Percentiles rank a stretch among this genome's conserved stretches.
Evolutionary conservation across 2,329 filamentous ascomycete species (phyloP).

Genomic region (Phyllosticta citribraziliensis): DNA sequence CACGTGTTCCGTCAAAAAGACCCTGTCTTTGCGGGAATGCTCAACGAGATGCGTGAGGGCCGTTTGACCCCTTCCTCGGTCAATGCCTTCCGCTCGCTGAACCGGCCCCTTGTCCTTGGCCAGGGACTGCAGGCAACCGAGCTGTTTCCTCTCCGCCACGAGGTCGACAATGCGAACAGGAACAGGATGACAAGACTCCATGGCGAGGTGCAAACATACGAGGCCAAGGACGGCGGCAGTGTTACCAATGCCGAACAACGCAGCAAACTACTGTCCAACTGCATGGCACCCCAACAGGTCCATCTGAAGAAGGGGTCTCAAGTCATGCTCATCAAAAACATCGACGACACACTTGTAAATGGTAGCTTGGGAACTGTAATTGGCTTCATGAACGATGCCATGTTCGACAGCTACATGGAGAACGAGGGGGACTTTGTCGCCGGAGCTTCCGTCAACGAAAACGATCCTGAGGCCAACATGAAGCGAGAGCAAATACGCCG

Average conservation of each 20-base stretch:
- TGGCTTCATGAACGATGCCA: conserved; percentile 63
- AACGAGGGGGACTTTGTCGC: conserved; percentile 47
- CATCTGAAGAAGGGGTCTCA: conserved; percentile 85
- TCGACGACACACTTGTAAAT: conserved; percentile 89
- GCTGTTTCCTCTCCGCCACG: conserved; percentile 79
- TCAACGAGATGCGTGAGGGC: conserved; percentile 95
- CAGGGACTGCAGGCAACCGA: conserved; percentile 79
- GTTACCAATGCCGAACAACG: conserved; percentile 56
- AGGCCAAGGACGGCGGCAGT: conserved; percentile 63
- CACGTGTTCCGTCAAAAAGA: conserved; percentile 96
- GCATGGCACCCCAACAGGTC: conserved; percentile 80
- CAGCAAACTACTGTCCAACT: conserved; percentile 72
- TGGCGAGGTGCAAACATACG: conserved; percentile 58
- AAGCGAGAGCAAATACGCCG: conserved; percentile 46
- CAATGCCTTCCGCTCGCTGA: conserved; percentile 62
- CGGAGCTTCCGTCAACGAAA: conserved; percentile 10
- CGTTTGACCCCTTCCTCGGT: conserved; percentile 69
- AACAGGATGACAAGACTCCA: conserved; percentile 61
- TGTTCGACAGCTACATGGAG: conserved; percentile 48
- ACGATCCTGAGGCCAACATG: conserved; percentile 32
- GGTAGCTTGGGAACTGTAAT: conserved; percentile 83
- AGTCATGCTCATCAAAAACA: conserved; percentile 99
- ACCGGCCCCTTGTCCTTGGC: conserved; percentile 54
- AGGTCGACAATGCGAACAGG: conserved; percentile 82
- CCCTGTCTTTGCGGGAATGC: conserved; percentile 79